Base-by-base conservation (phyloP, 495 filamentous ascomycete genomes). In the Hypoxylon trugodes region DNA sequence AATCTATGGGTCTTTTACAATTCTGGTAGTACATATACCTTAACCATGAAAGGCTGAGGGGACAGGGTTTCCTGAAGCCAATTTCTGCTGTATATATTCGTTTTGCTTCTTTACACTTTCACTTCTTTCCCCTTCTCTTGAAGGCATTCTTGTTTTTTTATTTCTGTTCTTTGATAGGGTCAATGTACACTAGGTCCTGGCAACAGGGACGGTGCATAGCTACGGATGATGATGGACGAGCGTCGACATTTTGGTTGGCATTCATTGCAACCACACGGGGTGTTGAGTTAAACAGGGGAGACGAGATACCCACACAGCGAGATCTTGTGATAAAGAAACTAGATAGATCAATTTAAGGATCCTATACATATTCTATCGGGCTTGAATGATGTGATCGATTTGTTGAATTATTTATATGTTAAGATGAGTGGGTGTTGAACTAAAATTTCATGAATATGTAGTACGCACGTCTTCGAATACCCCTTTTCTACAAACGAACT, bases 71-170 rank as follows among this genome's bases (percentile, higher is more conserved):
- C 51, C 42, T 54, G 32, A 33, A 43, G 35, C 49, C 22, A 37
- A 26, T 45, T 47, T 46, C 32, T 26, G 30, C 45, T 41, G 60
- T 64, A 64, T 40, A 57, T 64, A 50, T 58, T 58, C 25, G 24
- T 15, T n/a, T 45, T 47, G 37, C 32, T 26, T 21, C 45, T 41
- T 51, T 64, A 64, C 47, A 57, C 58, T 45, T 58, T 58, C 25
- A 22, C 21, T 10, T 16, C 33, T 51, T 47, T 50, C 36, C 24
- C 10, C 18, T 45, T 33, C 22, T 40, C 35, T 51, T 58, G 8
- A 25, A 28, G 45, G 10, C 28, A 28, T 16, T 28, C n/a, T 50
- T 42, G 35, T 47, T 43, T 41, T 42, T 38, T 25, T 26, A n/a
- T n/a, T n/a, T n/a, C n/a, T n/a, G n/a, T 22, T 46, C 40, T 22